A percentile compares a stretch with the other conserved stretches of the same genome.
phyloP scores from a whole-genome alignment of 2,329 filamentous ascomycete genomes.

The Ascochyta clinopodiicola region DNA sequence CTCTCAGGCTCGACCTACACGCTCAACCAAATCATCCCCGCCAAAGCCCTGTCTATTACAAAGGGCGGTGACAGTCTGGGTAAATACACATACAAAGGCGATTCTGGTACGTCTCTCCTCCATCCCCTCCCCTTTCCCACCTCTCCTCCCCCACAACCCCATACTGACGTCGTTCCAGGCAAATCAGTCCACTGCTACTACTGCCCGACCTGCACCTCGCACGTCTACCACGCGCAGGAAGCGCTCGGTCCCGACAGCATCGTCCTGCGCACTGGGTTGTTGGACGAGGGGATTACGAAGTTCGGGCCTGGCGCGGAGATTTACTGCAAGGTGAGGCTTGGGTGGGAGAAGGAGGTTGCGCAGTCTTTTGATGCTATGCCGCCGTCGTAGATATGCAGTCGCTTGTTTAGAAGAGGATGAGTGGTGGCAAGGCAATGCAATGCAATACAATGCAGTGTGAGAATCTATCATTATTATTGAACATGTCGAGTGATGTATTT shows the following conservation, averaged over 20 bases:
- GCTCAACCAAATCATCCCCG: conserved; percentile 62
- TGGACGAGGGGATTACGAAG: conserved; percentile 54
- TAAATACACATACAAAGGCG: conserved; percentile 63
- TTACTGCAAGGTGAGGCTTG: conserved; percentile 59
- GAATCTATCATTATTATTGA: too few species aligned
- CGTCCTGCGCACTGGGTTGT: conserved; percentile 59
- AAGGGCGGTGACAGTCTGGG: conserved; percentile 57
- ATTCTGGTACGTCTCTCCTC: conserved; percentile 52
- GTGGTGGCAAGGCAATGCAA: too few species aligned
- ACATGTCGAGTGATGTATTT: too few species aligned
- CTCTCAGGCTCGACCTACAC: conserved; percentile 60
- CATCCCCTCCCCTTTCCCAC: too few species aligned
- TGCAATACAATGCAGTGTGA: too few species aligned
- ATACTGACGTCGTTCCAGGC: conserved; percentile 39
- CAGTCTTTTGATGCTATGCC: conserved; percentile 51
- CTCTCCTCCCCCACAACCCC: too few species aligned
- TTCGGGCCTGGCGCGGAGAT: conserved; percentile 62
- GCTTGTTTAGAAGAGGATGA: too few species aligned
- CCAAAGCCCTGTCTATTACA: conserved; percentile 58
- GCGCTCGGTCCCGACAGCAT: conserved; percentile 59
- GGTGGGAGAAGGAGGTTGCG: conserved; percentile 60
- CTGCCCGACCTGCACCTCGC: conserved; percentile 63
- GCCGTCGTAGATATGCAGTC: conserved; percentile 32
- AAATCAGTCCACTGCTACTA: conserved; percentile 65
- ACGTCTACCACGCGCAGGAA: conserved; percentile 63